These are phyloP conservation scores for Saxophila tyrrhenica DNA, from an alignment of 495 filamentous ascomycete genomes.

Conservation along the genomic window DNA sequence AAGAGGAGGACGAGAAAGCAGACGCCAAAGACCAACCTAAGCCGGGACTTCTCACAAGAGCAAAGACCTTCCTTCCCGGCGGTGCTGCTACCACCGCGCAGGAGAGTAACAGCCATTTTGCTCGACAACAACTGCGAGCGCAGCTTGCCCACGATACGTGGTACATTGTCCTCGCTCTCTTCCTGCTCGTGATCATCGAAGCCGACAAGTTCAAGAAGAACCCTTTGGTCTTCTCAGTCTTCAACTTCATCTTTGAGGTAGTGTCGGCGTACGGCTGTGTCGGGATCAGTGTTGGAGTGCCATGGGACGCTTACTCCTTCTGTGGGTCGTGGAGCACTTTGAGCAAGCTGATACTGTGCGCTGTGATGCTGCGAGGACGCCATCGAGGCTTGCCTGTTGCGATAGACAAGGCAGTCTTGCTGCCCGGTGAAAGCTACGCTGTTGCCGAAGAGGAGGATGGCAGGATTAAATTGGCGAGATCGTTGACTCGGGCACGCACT, in stretches of 20 bases:
- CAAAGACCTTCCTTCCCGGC: slow-evolving; percentile 14
- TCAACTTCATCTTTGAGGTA: slow-evolving; percentile 79
- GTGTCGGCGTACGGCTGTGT: slow-evolving; percentile 73
- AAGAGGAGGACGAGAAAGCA: slow-evolving; percentile 13
- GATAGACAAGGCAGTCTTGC: slow-evolving; percentile 63
- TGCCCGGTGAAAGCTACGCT: slow-evolving; percentile 45
- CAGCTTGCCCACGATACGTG: slow-evolving; percentile 80
- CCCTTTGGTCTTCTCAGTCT: slow-evolving; percentile 61
- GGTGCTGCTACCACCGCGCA: neutral
- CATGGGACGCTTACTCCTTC: slow-evolving; percentile 58
- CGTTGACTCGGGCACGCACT: slow-evolving; percentile 15
- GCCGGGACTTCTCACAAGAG: slow-evolving; percentile 6
- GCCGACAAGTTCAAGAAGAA: slow-evolving; percentile 50
- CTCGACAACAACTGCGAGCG: slow-evolving; percentile 60
- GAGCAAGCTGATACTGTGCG: slow-evolving; percentile 66
- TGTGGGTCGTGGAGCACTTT: slow-evolving; percentile 57
- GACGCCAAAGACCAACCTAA: neutral
- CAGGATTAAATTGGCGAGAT: slow-evolving; percentile 33
- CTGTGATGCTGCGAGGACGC: slow-evolving; percentile 66
- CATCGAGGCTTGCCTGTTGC: slow-evolving; percentile 74
- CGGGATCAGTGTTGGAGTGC: slow-evolving; percentile 64
- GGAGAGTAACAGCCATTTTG: slow-evolving; percentile 38
- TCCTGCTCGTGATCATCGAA: slow-evolving; percentile 67
- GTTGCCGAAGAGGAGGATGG: slow-evolving; percentile 51
- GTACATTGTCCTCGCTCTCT: slow-evolving; percentile 65